Conservation (phyloP, 2,329 filamentous ascomycete species). For the Botryotinia calthae region DNA sequence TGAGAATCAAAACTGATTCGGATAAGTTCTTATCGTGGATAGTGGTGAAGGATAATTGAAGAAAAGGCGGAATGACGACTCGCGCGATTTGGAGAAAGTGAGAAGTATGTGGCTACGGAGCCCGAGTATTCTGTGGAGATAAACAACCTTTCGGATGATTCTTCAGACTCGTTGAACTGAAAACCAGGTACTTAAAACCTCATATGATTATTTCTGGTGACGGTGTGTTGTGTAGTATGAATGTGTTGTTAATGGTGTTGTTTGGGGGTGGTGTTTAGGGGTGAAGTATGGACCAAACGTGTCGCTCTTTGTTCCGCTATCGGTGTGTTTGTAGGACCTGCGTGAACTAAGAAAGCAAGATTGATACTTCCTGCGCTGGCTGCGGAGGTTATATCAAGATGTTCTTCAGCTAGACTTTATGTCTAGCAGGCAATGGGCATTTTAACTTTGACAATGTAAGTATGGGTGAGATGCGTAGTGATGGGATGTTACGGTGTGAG, state of each 20-base stretch:
- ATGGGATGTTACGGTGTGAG: not conserved
- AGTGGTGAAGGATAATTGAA: slow-evolving; percentile 22
- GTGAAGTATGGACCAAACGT: slow-evolving; percentile 24
- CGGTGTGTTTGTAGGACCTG: slow-evolving; percentile 36
- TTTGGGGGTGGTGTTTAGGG: not conserved
- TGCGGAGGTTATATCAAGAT: slow-evolving; percentile 44
- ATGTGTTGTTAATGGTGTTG: not conserved
- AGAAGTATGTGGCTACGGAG: slow-evolving; percentile 37
- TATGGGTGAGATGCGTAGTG: slow-evolving; percentile 20
- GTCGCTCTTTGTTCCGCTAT: slow-evolving; percentile 23
- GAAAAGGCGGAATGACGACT: slow-evolving; percentile 22
- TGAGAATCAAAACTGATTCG: slow-evolving; percentile 28
- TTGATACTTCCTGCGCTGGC: slow-evolving; percentile 46
- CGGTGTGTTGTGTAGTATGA: not conserved
- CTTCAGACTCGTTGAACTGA: slow-evolving; percentile 40
- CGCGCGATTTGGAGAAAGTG: slow-evolving; percentile 30
- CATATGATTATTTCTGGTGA: slow-evolving; percentile 27
- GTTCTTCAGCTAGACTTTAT: slow-evolving; percentile 45
- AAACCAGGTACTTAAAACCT: slow-evolving; percentile 37
- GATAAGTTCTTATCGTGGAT: slow-evolving; percentile 32
- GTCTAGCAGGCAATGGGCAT: slow-evolving; percentile 44
- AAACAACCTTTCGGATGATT: slow-evolving; percentile 34
- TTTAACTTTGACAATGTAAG: slow-evolving; percentile 24
- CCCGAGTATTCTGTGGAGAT: slow-evolving; percentile 38
- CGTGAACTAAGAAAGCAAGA: slow-evolving; percentile 43